Percentiles rank a stretch among this genome's conserved stretches.
Conservation (phyloP, 2,329 filamentous ascomycete species). For the Exophiala lecanii-corni region DNA sequence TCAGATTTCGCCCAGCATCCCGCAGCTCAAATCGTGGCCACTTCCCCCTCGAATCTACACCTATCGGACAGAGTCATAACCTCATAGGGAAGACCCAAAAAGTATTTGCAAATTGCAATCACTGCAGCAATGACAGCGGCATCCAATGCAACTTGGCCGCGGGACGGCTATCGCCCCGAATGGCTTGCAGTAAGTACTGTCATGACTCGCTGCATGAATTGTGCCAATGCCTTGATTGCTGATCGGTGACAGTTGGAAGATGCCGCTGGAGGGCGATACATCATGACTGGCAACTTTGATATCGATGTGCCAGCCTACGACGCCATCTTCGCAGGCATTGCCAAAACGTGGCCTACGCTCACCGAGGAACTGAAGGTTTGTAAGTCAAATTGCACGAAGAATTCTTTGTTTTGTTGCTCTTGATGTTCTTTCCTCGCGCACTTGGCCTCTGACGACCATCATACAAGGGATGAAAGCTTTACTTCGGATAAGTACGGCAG, state of each 20-base stretch:
- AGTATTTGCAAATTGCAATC: too few species aligned
- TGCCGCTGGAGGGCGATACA: slow-evolving; percentile 18
- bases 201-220: neutral
- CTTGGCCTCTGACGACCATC: neutral
- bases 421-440: neutral
- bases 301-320: slow-evolving; percentile 20
- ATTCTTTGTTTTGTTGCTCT: neutral
- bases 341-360: slow-evolving; percentile 20
- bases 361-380: slow-evolving; percentile 18
- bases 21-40: too few species aligned
- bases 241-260: slow-evolving; percentile 20
- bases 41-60: too few species aligned
- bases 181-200: slow-evolving; percentile 21
- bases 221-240: neutral
- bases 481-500: slow-evolving; percentile 10
- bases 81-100: too few species aligned
- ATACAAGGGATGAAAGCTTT: slow-evolving; percentile 19
- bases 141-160: too few species aligned
- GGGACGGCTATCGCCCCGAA: slow-evolving; percentile 21
- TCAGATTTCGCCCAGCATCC: too few species aligned
- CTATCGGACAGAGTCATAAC: too few species aligned
- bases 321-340: slow-evolving; percentile 15
- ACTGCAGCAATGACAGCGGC: too few species aligned
- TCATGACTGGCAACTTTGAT: slow-evolving; percentile 18
- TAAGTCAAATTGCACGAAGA: slow-evolving; percentile 7